These are phyloP conservation scores for Arthrobotrys sphaeroides DNA, from an alignment of 2,329 filamentous ascomycete species.

Conservation along the genomic window DNA sequence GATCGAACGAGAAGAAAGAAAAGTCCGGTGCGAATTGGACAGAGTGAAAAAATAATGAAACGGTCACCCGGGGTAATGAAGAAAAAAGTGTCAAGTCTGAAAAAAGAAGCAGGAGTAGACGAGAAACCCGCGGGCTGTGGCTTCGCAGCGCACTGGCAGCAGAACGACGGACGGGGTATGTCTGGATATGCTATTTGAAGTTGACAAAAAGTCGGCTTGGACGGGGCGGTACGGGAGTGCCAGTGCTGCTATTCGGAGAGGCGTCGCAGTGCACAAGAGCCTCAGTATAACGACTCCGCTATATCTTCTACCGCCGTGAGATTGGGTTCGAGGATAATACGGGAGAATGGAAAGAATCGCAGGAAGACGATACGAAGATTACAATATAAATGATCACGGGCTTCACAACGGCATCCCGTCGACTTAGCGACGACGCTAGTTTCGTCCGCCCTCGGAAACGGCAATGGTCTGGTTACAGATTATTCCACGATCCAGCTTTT, in stretches of 20 bases:
- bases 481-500: conserved; percentile 11
- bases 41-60: conserved; percentile 5
- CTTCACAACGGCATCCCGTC: conserved; percentile 37
- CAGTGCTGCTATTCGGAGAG: too few species aligned
- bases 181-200: conserved; percentile 23
- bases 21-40: not conserved
- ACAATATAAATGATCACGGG: conserved; percentile 33
- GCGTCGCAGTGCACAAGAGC: not conserved
- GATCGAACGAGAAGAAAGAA: not conserved
- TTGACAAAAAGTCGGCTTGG: conserved; percentile 7
- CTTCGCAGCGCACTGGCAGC: conserved; percentile 8
- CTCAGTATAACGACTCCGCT: not conserved
- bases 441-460: conserved; percentile 33
- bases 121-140: conserved; percentile 15
- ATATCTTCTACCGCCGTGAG: not conserved
- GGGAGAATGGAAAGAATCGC: not conserved
- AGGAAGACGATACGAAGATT: not conserved
- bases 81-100: not conserved
- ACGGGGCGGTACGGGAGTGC: not conserved
- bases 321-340: too few species aligned
- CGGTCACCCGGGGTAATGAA: not conserved
- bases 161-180: not conserved
- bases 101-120: not conserved
- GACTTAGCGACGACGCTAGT: conserved; percentile 41
- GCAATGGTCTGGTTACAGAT: conserved; percentile 46